Evolutionary conservation across 768 basidiomycete species (phyloP).

Genomic region (Jaapia argillacea): DNA sequence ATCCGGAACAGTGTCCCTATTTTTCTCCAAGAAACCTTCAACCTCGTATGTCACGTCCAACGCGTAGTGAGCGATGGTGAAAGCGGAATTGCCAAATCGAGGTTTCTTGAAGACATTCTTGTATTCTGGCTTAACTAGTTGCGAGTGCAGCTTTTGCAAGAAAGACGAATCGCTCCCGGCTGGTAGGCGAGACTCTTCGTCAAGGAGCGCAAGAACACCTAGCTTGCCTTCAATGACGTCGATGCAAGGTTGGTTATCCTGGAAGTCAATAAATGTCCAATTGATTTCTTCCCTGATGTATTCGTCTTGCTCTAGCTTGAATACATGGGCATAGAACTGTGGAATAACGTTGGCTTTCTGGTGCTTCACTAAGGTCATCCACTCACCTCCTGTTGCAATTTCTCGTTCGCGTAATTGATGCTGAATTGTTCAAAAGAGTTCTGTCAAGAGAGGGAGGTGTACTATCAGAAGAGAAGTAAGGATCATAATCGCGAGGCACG

Average conservation of each 20-base stretch:
- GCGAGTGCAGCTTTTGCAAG: conserved; percentile 82
- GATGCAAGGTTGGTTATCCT: conserved; percentile 98
- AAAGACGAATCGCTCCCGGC: conserved; percentile 89
- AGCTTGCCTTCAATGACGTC: conserved; percentile 97
- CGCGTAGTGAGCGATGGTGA: conserved; percentile 97
- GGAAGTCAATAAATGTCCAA: conserved; percentile 99
- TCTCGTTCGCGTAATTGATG: conserved; percentile 99
- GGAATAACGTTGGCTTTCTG: too few relatives aligned
- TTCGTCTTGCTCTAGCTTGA: conserved; percentile 99
- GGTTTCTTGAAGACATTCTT: conserved; percentile 95
- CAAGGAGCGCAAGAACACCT: conserved; percentile 87
- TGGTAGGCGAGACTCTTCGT: conserved; percentile 96
- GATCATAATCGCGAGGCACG: background rate
- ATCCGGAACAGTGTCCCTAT: conserved; percentile 96
- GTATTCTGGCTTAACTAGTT: conserved; percentile 78
- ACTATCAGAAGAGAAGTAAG: background rate
- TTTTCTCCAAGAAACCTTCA: conserved; percentile 98
- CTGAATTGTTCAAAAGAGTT: conserved; percentile 97
- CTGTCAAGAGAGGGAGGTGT: conserved; percentile 23
- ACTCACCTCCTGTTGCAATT: conserved; percentile 92
- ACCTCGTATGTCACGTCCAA: conserved; percentile 97
- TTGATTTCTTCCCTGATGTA: conserved; percentile 98
- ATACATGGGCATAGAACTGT: conserved; percentile 98
- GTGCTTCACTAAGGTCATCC: too few relatives aligned
- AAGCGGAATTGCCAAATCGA: conserved; percentile 94